These are phyloP conservation scores for Symbiodinium natans DNA, from an alignment of 73 alveolate genomes.

Conservation along the genomic window DNA sequence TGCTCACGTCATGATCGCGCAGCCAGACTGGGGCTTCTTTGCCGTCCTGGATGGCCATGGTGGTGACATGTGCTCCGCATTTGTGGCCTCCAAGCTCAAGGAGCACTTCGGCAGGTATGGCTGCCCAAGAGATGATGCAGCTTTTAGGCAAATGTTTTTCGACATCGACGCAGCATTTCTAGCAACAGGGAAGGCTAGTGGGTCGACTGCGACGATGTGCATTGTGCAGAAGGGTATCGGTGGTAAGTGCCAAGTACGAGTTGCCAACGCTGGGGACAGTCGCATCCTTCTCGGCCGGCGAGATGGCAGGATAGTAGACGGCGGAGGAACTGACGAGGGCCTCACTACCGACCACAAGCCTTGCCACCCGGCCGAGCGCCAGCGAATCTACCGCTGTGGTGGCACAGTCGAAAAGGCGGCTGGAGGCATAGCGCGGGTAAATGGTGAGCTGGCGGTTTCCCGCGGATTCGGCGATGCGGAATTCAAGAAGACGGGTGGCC, in stretches of 20 bases:
- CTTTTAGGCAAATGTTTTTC: neutral
- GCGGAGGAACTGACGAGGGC: conserved; percentile 39
- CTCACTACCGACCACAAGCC: conserved; percentile 34
- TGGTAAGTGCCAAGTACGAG: conserved; percentile 24
- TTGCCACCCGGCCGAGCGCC: conserved; percentile 22
- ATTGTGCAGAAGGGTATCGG: conserved; percentile 23
- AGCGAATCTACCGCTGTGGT: conserved; percentile 35
- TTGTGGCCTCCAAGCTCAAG: neutral
- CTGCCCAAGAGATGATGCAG: conserved; percentile 22
- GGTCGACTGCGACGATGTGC: conserved; percentile 33
- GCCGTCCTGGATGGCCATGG: conserved; percentile 13
- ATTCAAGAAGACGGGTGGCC: conserved; percentile 43
- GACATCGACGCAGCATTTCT: conserved; percentile 31
- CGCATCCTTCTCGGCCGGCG: conserved; percentile 15
- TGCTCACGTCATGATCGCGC: conserved; percentile 1
- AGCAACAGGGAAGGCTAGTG: neutral
- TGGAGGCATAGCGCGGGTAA: conserved; percentile 37
- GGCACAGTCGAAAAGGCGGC: conserved; percentile 14
- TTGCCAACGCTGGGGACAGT: conserved; percentile 8
- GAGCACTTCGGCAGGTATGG: conserved; percentile 8
- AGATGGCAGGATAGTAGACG: conserved; percentile 16
- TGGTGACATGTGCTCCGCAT: conserved; percentile 4
- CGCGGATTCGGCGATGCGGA: conserved; percentile 34
- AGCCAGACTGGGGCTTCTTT: conserved; percentile 12
- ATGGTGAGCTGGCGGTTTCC: conserved; percentile 40